Evolutionary conservation across 2,329 filamentous ascomycete genomes (phyloP), one percentile per base, ranked within the genome.

Genomic region (Lachnum nothofagi): DNA sequence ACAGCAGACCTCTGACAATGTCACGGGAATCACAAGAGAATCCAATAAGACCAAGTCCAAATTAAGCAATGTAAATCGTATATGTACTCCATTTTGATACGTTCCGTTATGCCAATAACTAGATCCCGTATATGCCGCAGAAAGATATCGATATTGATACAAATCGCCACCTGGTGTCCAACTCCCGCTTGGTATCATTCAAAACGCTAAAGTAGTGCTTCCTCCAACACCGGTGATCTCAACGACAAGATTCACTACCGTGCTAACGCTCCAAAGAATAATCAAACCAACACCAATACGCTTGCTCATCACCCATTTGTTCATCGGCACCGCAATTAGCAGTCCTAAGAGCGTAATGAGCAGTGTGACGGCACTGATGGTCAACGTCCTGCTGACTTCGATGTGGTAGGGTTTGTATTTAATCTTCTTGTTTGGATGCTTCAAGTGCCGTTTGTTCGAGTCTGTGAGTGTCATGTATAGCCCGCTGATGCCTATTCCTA

Each of bases 401-500:
- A 98, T 87, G 47, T 82, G 77, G 65, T 96, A 97, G 0, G 88
- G 81, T 58, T 83, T 80, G 65, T 90, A 91, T 47, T 75, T 71
- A 48, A 86, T 68, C 4, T 80, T 77, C 50, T 73, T 70, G 16
- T 80, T 72, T 0, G 87, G 87, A 60, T 91, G 83, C 57, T 84
- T 83, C 23, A 72, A 68, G 52, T 88, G 81, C 44, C 75, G 74
- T 54, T 80, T 75, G 58, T 85, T 79, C 16, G 85, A 86, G 25
- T 80, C 77, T 46, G 78, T 77, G 14, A 94, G 75, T 48, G 88
- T 91, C 78, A 96, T 93, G 65, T 91, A 94, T 33, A 88, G 78
- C 14, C 93, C 93, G 22, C 86, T 87, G 3, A 97, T 74, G n/a
- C 93, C 93, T 44, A 98, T 91, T 0, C 93, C 93, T 3, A 98